phyloP scores from a whole-genome alignment of 345 rosid genomes.

The Brassica cretica region DNA sequence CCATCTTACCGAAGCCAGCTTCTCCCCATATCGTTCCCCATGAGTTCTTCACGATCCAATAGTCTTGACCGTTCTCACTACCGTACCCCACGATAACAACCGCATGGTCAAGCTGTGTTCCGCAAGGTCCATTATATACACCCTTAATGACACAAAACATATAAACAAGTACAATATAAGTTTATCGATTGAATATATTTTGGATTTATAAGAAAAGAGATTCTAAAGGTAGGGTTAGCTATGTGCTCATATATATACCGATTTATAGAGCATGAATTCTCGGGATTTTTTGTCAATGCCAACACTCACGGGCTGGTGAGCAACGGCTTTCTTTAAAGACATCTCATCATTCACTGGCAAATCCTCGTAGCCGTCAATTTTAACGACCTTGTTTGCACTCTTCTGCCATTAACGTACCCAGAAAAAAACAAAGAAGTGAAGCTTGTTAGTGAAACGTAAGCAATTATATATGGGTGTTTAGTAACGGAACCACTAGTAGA shows the following conservation, averaged over 20 bases:
- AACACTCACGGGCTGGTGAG: constrained; percentile 39
- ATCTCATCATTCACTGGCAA: constrained; percentile 19
- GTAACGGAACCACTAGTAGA: not conserved
- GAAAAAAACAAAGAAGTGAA: not conserved
- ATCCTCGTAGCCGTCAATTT: constrained; percentile 24
- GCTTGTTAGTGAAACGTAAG: not conserved
- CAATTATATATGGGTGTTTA: not conserved
- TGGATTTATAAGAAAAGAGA: not conserved
- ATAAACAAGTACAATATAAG: not conserved
- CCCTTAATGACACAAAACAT: constrained; percentile 49
- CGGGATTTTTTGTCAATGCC: constrained; percentile 21
- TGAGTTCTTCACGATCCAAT: constrained; percentile 81
- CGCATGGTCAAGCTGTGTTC: constrained; percentile 76
- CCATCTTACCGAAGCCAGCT: constrained; percentile 63
- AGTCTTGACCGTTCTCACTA: constrained; percentile 63
- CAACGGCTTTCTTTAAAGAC: constrained; percentile 22
- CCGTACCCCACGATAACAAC: constrained; percentile 83
- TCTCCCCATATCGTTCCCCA: constrained; percentile 89
- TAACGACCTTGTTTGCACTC: constrained; percentile 3
- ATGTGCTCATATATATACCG: constrained; percentile 26
- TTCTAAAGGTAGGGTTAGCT: not conserved
- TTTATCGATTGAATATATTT: not conserved
- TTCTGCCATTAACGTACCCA: not conserved
- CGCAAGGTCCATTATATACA: constrained; percentile 63
- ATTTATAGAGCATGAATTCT: constrained; percentile 30